Evolutionary conservation across 768 basidiomycete genomes (phyloP).

Genomic region (Amanita pseudoporphyria): DNA sequence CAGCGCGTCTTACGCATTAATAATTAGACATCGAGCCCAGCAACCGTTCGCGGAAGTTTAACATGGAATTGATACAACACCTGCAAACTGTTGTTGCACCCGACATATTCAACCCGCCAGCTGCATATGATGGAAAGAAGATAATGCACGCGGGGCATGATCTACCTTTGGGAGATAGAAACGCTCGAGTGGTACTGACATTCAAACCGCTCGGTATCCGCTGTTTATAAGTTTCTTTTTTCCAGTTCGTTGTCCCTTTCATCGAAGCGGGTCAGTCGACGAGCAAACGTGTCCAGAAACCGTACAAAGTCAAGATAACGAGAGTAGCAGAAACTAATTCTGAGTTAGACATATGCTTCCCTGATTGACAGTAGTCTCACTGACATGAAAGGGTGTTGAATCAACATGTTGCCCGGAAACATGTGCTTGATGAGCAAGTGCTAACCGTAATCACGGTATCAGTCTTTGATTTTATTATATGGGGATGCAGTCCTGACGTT

Average conservation of each 20-base stretch:
- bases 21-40: background rate
- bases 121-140: slow-evolving; percentile 73
- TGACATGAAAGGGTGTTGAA: slow-evolving; percentile 39
- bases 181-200: slow-evolving; percentile 41
- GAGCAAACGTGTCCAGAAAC: slow-evolving; percentile 40
- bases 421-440: slow-evolving; percentile 59
- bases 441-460: slow-evolving; percentile 49
- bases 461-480: background rate
- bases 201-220: background rate
- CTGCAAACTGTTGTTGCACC: slow-evolving; percentile 53
- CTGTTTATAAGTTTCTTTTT: background rate
- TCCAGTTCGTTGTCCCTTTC: slow-evolving; percentile 56
- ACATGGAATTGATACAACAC: slow-evolving; percentile 57
- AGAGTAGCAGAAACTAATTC: slow-evolving; percentile 50
- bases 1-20: background rate
- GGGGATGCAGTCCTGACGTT: background rate
- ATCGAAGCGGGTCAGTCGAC: slow-evolving; percentile 25
- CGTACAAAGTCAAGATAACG: slow-evolving; percentile 56
- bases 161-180: slow-evolving; percentile 46
- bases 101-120: slow-evolving; percentile 59
- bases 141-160: slow-evolving; percentile 56
- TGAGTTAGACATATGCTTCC: slow-evolving; percentile 15
- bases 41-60: slow-evolving; percentile 25
- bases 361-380: background rate
- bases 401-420: slow-evolving; percentile 51